phyloP scores from a whole-genome alignment of 2,329 filamentous ascomycete genomes.

The Trichoderma sp. region DNA sequence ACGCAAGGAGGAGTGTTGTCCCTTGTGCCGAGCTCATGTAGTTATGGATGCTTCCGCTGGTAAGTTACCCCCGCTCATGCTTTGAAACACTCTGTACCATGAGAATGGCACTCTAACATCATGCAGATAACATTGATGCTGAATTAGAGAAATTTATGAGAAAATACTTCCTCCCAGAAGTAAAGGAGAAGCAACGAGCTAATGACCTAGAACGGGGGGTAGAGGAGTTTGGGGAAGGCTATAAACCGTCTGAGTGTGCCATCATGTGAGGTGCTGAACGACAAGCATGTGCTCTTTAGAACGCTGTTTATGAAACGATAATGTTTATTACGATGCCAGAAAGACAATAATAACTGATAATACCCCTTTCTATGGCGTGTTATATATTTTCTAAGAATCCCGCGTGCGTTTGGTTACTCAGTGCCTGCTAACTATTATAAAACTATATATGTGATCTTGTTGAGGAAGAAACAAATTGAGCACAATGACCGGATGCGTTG shows the following conservation, averaged over 20 bases:
- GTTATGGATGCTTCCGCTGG: constrained; percentile 68
- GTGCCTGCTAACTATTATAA: not conserved
- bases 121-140: constrained; percentile 64
- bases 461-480: not conserved
- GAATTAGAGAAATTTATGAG: constrained; percentile 67
- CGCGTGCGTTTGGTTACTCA: not conserved
- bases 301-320: not conserved
- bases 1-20: constrained; percentile 65
- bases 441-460: not conserved
- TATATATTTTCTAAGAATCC: not conserved
- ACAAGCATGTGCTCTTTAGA: not conserved
- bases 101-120: not conserved
- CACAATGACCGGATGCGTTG: not conserved
- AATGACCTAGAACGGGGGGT: constrained; percentile 75
- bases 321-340: not conserved
- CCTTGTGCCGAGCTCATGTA: constrained; percentile 70
- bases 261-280: constrained; percentile 4
- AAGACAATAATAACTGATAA: not conserved
- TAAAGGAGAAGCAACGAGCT: constrained; percentile 63
- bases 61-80: constrained; percentile 37
- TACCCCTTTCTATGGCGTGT: not conserved
- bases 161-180: constrained; percentile 71
- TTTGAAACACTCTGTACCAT: not conserved
- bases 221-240: constrained; percentile 67
- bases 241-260: constrained; percentile 57